Base-by-base conservation (phyloP, 2,329 filamentous ascomycete species). In the Fusarium sp. region DNA sequence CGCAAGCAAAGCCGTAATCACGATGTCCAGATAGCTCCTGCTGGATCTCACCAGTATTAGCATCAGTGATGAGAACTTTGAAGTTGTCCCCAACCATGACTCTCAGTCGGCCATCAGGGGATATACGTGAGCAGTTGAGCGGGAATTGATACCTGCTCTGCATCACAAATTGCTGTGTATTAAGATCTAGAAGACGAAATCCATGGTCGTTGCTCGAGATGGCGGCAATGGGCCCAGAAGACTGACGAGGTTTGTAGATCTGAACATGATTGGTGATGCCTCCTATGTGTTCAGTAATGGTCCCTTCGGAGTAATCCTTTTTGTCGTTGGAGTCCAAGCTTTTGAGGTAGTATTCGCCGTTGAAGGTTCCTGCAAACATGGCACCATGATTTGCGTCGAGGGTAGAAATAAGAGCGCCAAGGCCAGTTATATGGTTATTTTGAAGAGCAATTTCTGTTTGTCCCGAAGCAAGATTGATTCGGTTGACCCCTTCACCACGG, bases 1-100 rank as follows among this genome's bases (percentile, higher is more conserved):
- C 92, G 73, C 91, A 93, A 3, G 92, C 88, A 73, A 94, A 95
- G 3, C 89, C 91, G 70, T 85, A 91, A 74, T 94, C 91, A 15
- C 82, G 83, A 74, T 93, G 91, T 3, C 90, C 89, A 6, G 81
- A 78, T 3, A 94, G 84, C 28, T 81, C 79, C 69, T 90, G 83
- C 66, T 86, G 83, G 57, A 81, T 82, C 62, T 84, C 80, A 15
- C 91, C 89, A 13, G 85, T 88, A 57, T 92, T 91, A 12, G 91
- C 88, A 65, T 92, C 86, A 15, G 88, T 86, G 73, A 95, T 91
- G 50, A 90, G 80, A 0, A 90, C 88, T 38, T 91, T 84, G 58
- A 83, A 80, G 61, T 84, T 83, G 72, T 95, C 92, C 46, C 92
- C 92, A 0, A 93, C 92, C 66, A 94, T 84, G 16, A 89, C 87